Conservation (phyloP, 108 stramenopile species). For the Bacterosira constricta region DNA sequence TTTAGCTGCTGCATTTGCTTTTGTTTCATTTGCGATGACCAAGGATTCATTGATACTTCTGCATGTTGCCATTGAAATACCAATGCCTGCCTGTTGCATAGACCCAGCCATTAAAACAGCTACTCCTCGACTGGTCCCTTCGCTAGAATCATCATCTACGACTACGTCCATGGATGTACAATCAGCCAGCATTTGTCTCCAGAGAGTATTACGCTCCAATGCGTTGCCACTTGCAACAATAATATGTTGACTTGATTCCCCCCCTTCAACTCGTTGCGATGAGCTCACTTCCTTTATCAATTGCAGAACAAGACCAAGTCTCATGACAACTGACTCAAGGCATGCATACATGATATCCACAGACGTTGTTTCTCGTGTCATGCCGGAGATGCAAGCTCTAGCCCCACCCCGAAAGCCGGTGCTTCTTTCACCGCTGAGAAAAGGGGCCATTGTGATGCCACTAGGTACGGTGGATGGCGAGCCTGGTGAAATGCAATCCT, state of each 20-base stretch:
- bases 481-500: neutral
- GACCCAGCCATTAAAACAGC: slow-evolving; percentile 55
- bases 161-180: slow-evolving; percentile 59
- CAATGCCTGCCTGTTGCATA: neutral
- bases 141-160: slow-evolving; percentile 60
- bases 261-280: neutral
- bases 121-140: slow-evolving; percentile 80
- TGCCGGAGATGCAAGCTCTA: slow-evolving; percentile 63
- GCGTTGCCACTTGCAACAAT: slow-evolving; percentile 82
- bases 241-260: neutral
- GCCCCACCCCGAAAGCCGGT: slow-evolving; percentile 81
- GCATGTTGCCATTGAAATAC: neutral
- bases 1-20: neutral
- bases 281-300: slow-evolving; percentile 36
- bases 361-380: slow-evolving; percentile 75
- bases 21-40: neutral
- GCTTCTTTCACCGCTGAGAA: slow-evolving; percentile 80
- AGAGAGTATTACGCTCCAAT: slow-evolving; percentile 69
- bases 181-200: slow-evolving; percentile 85
- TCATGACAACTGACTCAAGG: slow-evolving; percentile 71
- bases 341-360: slow-evolving; percentile 62
- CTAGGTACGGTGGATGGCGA: neutral
- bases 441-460: slow-evolving; percentile 59
- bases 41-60: neutral
- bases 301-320: slow-evolving; percentile 59